Base-by-base conservation (phyloP, 371 early-diverging fungal genomes). In the Mucor velutinosus region DNA sequence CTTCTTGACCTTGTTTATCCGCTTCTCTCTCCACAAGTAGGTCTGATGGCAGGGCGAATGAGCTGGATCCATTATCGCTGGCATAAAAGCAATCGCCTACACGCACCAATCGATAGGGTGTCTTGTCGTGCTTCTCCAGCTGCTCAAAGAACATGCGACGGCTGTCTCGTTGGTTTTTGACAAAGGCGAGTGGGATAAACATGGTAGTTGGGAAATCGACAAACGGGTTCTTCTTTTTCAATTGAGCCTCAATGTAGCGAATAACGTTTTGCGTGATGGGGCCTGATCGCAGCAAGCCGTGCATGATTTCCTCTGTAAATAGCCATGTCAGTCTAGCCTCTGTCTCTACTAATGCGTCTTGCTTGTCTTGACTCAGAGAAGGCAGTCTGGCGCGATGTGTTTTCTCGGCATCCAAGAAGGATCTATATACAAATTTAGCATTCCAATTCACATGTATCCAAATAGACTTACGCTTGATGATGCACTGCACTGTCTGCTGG, bases 301-400 rank as follows among this genome's bases (percentile, higher is more conserved):
- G 89, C 86, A 94, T 88, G 14, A 93, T 85, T 75, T 93, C 93
- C 64, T 93, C 91, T 43, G 91, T 89, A 45, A 92, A 81, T 0
- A 92, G 69, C 86, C 85, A 86, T 2, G 87, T 86, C 11, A 94
- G 65, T 29, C 88, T 73, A 7, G 83, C 76, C 55, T 86, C 84
- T 0, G 89, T 87, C 60, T 90, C 89, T 0, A 79, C 72, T 5
- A 94, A 65, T 0, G 89, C 90, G 27, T 84, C 86, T 47, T 79
- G 78, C 65, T 92, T 90, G 29, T 85, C 86, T 17, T 74, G 58
- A 23, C 80, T 75, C 11, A 86, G 75, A 7, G 81, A 73, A 7
- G 80, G 76, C 2, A 86, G 77, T 43, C 70, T 63, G 60, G 76
- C 76, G 29, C 83, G 69, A 58, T 82, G 64, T 12, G 69, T 60